Conservation (phyloP, 139 green algal genomes). For the Chlamydomonas schloesseri region DNA sequence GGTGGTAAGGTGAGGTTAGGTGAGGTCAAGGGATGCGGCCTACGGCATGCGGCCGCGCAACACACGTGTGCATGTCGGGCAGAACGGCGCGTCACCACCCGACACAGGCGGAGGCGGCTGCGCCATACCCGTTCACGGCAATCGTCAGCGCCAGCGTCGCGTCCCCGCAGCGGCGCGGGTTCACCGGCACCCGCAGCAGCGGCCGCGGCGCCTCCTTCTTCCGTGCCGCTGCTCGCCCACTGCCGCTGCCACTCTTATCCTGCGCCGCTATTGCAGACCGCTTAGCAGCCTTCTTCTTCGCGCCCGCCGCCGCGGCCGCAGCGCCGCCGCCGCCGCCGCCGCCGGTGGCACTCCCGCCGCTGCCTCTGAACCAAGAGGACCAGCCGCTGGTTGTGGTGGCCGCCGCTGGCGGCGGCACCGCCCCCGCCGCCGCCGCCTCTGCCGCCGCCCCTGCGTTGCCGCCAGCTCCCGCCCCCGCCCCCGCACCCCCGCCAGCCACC, state of each 20-base stretch:
- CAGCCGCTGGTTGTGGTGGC: neutral
- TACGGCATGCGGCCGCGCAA: too few species aligned
- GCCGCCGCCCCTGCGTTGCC: too few species aligned
- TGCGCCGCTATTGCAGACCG: neutral
- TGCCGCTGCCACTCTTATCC: neutral
- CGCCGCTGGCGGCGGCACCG: neutral
- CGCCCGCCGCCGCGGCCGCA: neutral
- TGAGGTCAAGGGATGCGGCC: too few species aligned
- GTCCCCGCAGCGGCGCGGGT: constrained; percentile 44
- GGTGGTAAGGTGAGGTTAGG: too few species aligned
- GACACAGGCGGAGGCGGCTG: too few species aligned
- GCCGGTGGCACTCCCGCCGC: neutral
- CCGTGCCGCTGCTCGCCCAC: neutral
- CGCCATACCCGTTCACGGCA: constrained; percentile 76
- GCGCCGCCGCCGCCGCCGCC: neutral
- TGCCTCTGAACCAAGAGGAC: constrained; percentile 36
- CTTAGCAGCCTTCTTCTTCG: neutral
- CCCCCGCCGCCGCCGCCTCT: neutral
- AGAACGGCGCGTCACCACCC: too few species aligned
- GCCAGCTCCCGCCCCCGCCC: neutral
- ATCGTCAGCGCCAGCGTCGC: constrained; percentile 68
- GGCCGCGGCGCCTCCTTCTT: constrained; percentile 23
- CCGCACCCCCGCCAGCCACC: neutral
- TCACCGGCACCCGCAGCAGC: constrained; percentile 63
- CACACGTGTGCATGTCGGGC: too few species aligned